Conservation (phyloP, 148 eudicot species). For the Silene uniflora region DNA sequence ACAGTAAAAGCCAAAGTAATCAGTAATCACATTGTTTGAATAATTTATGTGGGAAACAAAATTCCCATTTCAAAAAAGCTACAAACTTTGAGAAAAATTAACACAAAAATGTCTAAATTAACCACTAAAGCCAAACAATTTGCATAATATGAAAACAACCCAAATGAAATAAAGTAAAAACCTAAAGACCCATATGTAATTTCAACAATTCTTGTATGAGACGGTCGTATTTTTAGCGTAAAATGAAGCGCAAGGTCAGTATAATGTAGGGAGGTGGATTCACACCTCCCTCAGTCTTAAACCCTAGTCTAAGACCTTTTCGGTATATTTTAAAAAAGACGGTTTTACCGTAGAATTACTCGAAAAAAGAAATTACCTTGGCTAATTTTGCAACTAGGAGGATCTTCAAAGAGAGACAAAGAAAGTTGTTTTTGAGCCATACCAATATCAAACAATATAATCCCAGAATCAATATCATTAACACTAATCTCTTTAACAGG, state of each 20-base stretch:
- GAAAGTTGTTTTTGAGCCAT: slow-evolving; percentile 77
- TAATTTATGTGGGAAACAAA: not conserved
- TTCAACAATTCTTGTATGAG: not conserved
- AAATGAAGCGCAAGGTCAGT: no score
- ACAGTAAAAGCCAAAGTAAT: not conserved
- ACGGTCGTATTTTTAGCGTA: not conserved
- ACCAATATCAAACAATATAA: slow-evolving; percentile 75
- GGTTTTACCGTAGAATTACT: not conserved
- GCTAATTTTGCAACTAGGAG: slow-evolving; percentile 56
- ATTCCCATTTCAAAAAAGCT: slow-evolving; percentile 3
- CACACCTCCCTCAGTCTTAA: no score
- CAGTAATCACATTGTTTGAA: not conserved
- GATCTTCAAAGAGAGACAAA: slow-evolving; percentile 79
- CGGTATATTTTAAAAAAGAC: not conserved
- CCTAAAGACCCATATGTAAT: not conserved
- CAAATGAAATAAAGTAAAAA: not conserved
- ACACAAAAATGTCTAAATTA: not conserved
- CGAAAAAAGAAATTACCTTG: not conserved
- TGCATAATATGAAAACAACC: slow-evolving; percentile 8
- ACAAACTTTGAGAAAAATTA: not conserved
- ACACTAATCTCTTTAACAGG: slow-evolving; percentile 72
- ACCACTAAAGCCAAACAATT: not conserved
- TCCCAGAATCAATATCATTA: slow-evolving; percentile 65
- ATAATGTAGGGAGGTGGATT: no score
- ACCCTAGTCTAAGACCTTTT: no score